phyloP scores from a whole-genome alignment of 2,329 filamentous ascomycete genomes.

The Cladosporium sp. region DNA sequence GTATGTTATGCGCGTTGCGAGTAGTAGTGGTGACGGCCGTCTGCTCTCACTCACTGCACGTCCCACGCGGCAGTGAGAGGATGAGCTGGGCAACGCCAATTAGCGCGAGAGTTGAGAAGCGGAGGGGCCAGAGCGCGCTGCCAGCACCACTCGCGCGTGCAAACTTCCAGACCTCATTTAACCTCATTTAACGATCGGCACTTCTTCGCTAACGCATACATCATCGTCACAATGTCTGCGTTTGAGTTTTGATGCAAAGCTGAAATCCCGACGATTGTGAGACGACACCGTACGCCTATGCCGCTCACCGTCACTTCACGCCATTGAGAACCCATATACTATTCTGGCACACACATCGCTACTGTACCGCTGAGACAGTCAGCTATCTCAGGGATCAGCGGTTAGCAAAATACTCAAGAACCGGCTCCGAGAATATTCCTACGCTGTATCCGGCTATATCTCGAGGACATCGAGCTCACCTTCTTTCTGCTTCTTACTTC shows the following conservation, averaged over 20 bases:
- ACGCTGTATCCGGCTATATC: not conserved
- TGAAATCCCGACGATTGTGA: not conserved
- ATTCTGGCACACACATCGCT: not conserved
- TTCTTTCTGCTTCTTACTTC: too few species aligned
- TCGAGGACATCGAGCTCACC: not conserved
- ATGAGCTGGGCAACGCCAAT: conserved; percentile 16
- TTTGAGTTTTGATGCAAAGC: not conserved
- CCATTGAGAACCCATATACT: not conserved
- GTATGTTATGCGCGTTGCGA: not conserved
- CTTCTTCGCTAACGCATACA: not conserved
- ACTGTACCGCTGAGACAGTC: not conserved
- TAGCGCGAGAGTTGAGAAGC: conserved; percentile 15
- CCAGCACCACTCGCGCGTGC: not conserved
- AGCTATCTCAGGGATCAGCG: not conserved
- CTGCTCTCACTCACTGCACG: conserved; percentile 16
- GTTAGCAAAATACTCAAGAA: not conserved
- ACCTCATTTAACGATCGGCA: conserved; percentile 2
- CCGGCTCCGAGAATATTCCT: not conserved
- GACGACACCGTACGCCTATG: not conserved
- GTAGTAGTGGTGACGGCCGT: not conserved
- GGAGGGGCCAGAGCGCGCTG: conserved; percentile 7
- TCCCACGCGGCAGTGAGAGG: conserved; percentile 1
- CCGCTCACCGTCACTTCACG: not conserved
- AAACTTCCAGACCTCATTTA: conserved; percentile 4
- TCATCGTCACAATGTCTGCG: not conserved